Evolutionary conservation across 441 rosid species (phyloP), one percentile per base, ranked within the genome.

Genomic region (Syzygium syzygioides): DNA sequence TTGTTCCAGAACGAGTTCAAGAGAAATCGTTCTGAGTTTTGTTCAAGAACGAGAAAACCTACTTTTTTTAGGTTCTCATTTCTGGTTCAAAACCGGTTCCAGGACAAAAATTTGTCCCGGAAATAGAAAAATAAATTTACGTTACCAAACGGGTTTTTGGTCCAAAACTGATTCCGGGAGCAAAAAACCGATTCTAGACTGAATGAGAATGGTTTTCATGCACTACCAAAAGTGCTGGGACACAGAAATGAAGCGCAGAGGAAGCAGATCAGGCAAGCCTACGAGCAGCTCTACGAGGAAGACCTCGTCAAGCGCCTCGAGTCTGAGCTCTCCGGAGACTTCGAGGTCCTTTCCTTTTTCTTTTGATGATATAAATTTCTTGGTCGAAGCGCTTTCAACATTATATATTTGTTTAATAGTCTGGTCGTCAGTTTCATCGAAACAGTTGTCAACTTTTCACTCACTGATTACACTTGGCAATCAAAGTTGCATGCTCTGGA

Each of bases 231-330:
- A 30, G 87, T 95, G 59, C 91, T 95, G 86, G 96, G 92, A 13
- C 96, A 93, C 53, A 91, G 98, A 91, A 93, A 90, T 91, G 95
- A 96, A 79, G 91, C 92, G 79, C 98, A 95, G 76, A 94, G 95
- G 91, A 94, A 89, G 92, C 94, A 93, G 79, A 93, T 95, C 94
- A 92, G 94, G 91, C 86, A 86, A 18, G 94, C 96, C 87, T 95
- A 95, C 85, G 91, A 91, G 84, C 89, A 90, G 1, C 89, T 91
- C 45, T 94, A 91, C 90, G 94, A 95, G 48, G 98, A 94, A 86
- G 96, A 95, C 85, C 96, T 95, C 34, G 62, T 94, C 89, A 94
- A 92, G 90, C 94, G 95, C 84, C 95, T 95, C 3, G 98, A 95
- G 87, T 94, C 96, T 50, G 98, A 95, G 90, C 94, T 95, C 86